phyloP scores from a whole-genome alignment of 805 yeast genomes.

The Ogataea nonfermentans region DNA sequence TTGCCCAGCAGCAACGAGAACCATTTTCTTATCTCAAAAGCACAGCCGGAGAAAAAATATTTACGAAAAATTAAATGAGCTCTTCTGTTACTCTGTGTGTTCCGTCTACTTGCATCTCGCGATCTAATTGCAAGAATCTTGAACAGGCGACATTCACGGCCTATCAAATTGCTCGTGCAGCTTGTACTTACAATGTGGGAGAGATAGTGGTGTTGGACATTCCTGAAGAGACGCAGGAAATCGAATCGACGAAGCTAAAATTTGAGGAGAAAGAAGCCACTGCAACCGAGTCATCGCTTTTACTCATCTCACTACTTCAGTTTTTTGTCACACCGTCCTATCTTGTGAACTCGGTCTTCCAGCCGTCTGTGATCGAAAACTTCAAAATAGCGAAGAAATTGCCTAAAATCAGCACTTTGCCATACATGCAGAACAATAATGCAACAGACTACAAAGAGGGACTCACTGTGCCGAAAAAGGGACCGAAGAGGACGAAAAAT shows the following conservation, averaged over 20 bases:
- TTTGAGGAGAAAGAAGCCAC: slow-evolving; percentile 27
- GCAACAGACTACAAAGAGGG: slow-evolving; percentile 59
- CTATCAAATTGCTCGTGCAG: slow-evolving; percentile 77
- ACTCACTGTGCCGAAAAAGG: slow-evolving; percentile 45
- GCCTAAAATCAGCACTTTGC: slow-evolving; percentile 71
- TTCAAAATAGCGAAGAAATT: slow-evolving; percentile 63
- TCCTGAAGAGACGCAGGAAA: slow-evolving; percentile 30
- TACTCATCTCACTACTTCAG: slow-evolving; percentile 70
- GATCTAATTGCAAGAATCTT: slow-evolving; percentile 55
- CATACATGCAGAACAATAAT: slow-evolving; percentile 57
- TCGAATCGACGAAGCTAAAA: slow-evolving; percentile 31
- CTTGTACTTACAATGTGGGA: slow-evolving; percentile 64
- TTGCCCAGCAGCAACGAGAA: slow-evolving; percentile 80
- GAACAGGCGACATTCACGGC: slow-evolving; percentile 72
- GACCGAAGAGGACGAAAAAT: slow-evolving; percentile 38
- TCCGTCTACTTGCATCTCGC: slow-evolving; percentile 63
- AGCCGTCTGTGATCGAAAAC: slow-evolving; percentile 40
- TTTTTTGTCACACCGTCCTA: slow-evolving; percentile 85
- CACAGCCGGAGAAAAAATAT: slow-evolving; percentile 7
- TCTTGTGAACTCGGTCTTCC: slow-evolving; percentile 62
- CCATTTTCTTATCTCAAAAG: slow-evolving; percentile 37
- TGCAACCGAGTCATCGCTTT: slow-evolving; percentile 34
- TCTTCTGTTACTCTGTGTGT: slow-evolving; percentile 53
- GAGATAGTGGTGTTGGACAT: slow-evolving; percentile 74
- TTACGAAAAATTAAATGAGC: slow-evolving; percentile 1